Evolutionary conservation across 768 basidiomycete genomes (phyloP), one percentile per base, ranked within the genome.

Genomic region (Dentipellis fragilis): DNA sequence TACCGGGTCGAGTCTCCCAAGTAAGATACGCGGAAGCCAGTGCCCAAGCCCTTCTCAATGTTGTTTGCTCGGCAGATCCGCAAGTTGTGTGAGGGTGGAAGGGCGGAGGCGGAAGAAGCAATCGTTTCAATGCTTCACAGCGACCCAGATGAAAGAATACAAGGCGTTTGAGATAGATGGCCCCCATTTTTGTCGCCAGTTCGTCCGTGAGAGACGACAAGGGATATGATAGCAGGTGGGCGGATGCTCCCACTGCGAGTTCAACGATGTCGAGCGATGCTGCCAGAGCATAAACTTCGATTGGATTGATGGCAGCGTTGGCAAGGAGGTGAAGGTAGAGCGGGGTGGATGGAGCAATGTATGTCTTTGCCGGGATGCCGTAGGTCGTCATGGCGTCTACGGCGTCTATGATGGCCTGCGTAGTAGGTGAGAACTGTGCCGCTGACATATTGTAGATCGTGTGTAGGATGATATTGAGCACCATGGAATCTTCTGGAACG

Each of bases 271-370:
- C 54, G 61, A 69, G 56, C n/a, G 58, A 52, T 11, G 66, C 73
- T 1, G 74, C 77, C 14, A 78, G 66, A 0, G 73, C 64, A 61
- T 75, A 80, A 2, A 75, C 59, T 1, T 74, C 69, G 22, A 77
- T 61, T 4, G 76, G 73, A 17, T 54, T 59, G 16, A 67, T 56
- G 8, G 69, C 72, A 11, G 73, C 69, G 48, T 65, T 63, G 1
- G 68, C 64, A 36, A 73, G 66, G 50, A 75, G 58, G 34, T 72
- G 63, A 10, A 55, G 47, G 63, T 69, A 69, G 7, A 73, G 62
- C 12, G 68, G 71, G 4, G 62, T 64, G 11, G 51, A 48, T 9
- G 68, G 68, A 1, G 60, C 40, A 52, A 75, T 63, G 55, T 67
- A 62, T 1, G 52, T 56, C 14, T 58, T 52, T 17, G 63, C 50